Base-by-base conservation (phyloP, 2,329 filamentous ascomycete species). In the Beauveria varroae region DNA sequence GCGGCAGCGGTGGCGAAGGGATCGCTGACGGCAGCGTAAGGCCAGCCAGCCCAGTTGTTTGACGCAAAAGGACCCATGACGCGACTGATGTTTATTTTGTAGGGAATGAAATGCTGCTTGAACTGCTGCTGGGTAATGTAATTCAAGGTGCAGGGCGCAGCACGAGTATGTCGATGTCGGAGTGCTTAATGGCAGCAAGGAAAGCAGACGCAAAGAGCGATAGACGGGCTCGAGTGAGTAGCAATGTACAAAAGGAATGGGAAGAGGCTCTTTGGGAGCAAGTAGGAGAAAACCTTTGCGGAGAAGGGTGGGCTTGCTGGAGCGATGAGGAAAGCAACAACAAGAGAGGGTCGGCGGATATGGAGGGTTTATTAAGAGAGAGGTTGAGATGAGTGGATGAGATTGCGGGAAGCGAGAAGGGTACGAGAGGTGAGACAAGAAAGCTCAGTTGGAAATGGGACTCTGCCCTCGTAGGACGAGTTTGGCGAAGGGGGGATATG, bases 11-110 rank as follows among this genome's bases (percentile, higher is more conserved):
- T 65, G 26, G 70, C 57, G 61, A 70, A 75, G 3, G 68, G 66
- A 60, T 70, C 69, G 60, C 65, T 59, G 56, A 67, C 63, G 51
- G 64, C 67, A 53, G 70, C 65, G 62, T 73, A 75, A 12, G 68
- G 65, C 74, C 74, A 76, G 34, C 40, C n/a, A 14, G 72, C 62
- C 74, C 74, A 76, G 61, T 74, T 70, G 18, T 68, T 60, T 64
- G 74, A 72, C 61, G 69, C 65, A 64, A 71, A 75, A 57, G 72
- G 65, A 62, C 67, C 68, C 72, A 75, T 75, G 64, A 64, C 10
- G 43, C 28, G 41, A 43, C 10, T 46, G 50, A 30, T 43, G 18
- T 7, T n/a, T 51, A n/a, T 14, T 37, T 37, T 51, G 24, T 22
- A 43, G 9, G 5, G 18, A 34, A n/a, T 43, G 46, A 24, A 18